Base-by-base conservation (phyloP, 768 basidiomycete genomes). In the Termitomyces sp. region DNA sequence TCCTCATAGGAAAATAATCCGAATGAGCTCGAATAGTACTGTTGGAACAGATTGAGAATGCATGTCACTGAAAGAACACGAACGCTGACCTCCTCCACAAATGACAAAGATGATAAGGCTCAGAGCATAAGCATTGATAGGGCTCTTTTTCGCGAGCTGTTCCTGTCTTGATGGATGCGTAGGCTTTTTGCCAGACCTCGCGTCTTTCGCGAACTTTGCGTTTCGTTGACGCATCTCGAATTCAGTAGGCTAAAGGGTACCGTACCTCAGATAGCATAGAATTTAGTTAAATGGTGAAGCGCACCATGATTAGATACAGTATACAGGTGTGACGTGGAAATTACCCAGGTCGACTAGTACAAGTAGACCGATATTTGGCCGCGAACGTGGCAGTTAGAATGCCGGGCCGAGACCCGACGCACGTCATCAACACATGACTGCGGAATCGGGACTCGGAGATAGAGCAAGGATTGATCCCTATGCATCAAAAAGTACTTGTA, bases 141-240 rank as follows among this genome's bases (percentile, higher is more conserved):
- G 90, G 65, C 87, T 90, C 58, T 81, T 79, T 71, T 90, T 90
- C 38, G 79, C 78, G 38, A 88, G 73, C 62, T 76, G 78, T 57
- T 93, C 89, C 63, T 87, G 84, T 59, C 87, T 79, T 52, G 90
- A 91, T 13, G 78, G 77, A 62, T 88, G 86, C 59, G 82, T 79
- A 2, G 88, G 82, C 48, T 89, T 88, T 78, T 90, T 92, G 64
- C 91, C 91, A 38, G 81, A 71, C 61, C 82, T 83, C 61, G 83
- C 86, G 60, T 85, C 84, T 59, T 79, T 83, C 41, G 86, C 88
- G 72, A 94, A 94, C 73, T 91, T 87, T 57, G 79, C 80, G 71
- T 92, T 94, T 71, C 84, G 83, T 66, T 85, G 83, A 64, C 88
- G 86, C 73, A 92, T 79, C 66, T 92, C 90, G 69, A 89, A 91